Evolutionary conservation across 192 early-diverging fungal species (phyloP), one percentile per base, ranked within the genome.

Genomic region (Anaeromyces robustus): DNA sequence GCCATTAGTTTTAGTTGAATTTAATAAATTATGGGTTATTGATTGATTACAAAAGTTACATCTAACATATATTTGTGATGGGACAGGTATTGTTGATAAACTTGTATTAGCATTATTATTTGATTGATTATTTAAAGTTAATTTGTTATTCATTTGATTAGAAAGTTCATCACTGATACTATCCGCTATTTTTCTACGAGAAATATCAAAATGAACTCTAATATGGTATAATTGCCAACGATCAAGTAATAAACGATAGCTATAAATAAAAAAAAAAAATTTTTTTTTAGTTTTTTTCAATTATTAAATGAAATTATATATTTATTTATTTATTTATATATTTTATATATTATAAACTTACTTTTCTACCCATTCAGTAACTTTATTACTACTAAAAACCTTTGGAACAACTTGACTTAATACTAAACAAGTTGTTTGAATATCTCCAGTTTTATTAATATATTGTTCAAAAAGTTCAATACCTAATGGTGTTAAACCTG

Each of bases 171-270:
- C 14, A 87, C 85, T 13, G 89, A 85, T 9, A 80, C 86, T 26
- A 87, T 83, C 12, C 84, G 85, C 77, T 86, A 92, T 83, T 19
- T 92, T 92, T 80, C 92, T 92, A 30, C 94, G 89, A 19, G 87
- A 87, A 82, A 99, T 99, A 86, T 99, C 97, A 85, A 98, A 97
- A 34, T 89, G 85, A 30, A 95, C 94, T 4, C 97, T 89, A n/a
- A 86, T 87, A 77, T 94, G 92, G 80, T 91, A 98, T 80, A 98
- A 87, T 77, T 94, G 90, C 94, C 92, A 96, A 77, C 90, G 88
- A 86, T 99, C 95, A 30, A 99, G 88, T 78, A 97, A 83, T 41
- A 87, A 81, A 6, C 95, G 91, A 86, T 99, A 99, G 77, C 92
- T 93, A 32, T 18, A 30, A 78, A 30, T 2, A 16, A 81, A 86